Evolutionary conservation across 1,284 basidiomycete species (phyloP), one percentile per base, ranked within the genome.

Genomic region (Ustilago nuda): DNA sequence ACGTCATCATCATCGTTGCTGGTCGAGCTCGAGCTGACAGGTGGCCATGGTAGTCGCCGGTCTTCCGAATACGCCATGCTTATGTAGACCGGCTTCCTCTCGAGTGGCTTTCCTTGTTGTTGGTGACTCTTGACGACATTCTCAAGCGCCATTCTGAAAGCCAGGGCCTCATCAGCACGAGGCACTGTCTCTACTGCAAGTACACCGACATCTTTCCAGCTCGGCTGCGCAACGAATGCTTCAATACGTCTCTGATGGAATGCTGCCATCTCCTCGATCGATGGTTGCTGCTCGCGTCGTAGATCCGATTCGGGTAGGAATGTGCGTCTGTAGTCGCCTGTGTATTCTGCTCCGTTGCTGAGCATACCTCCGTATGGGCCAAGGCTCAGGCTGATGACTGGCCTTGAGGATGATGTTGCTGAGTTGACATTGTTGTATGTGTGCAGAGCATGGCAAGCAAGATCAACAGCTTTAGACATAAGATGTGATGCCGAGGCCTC

Each of bases 151-250:
- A 64, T 52, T 1, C 71, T 64, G 61, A 82, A 81, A 13, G 80
- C 82, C 4, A 67, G 51, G 19, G 78, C 81, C 54, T 83, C 82
- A 54, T 82, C 82, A 3, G 76, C 61, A 23, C 82, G 68, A 6
- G 82, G 82, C 2, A 83, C 68, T 6, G 82, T 83, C 57, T 83
- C 82, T 17, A 83, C 70, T 4, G 82, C 76, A 13, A 83, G 41
- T 5, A 82, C 39, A n/a, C 80, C 82, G 27, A 82, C 72, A 4
- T 66, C 27, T 6, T 60, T 48, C 76, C 79, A 82, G 56, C 69
- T 60, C 3, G 66, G 56, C 19, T 68, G 62, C 2, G 61, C 56
- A 1, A 74, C 52, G 30, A 80, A 77, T 1, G 74, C 66, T 37
- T 75, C 68, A 39, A 80, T 62, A 2, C 78, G 61, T 32, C 82